A percentile compares a stretch with the other conserved stretches of the same genome.
phyloP scores from a whole-genome alignment of 441 rosid species.

The Populus hybrid region DNA sequence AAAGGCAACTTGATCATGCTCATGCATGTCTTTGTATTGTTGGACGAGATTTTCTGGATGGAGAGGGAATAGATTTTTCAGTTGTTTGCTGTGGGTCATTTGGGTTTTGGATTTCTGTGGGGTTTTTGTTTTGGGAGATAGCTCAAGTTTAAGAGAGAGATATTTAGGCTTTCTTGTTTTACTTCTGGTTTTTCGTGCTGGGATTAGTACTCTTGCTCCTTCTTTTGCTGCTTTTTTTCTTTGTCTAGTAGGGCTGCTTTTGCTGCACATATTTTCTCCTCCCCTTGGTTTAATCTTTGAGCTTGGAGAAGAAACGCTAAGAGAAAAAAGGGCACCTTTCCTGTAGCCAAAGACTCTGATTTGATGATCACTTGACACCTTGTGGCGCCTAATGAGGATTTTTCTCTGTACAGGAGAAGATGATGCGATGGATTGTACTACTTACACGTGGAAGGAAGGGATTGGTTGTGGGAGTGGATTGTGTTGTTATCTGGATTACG shows the following conservation, averaged over 20 bases:
- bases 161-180: conserved; percentile 64
- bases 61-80: conserved; percentile 44
- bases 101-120: conserved; percentile 5
- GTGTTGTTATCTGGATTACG: conserved; percentile 56
- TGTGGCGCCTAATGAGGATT: not conserved
- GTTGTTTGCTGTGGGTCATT: conserved; percentile 15
- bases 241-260: conserved; percentile 7
- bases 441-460: conserved; percentile 34
- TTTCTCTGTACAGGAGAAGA: not conserved
- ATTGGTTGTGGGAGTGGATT: conserved; percentile 43
- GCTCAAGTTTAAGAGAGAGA: conserved; percentile 50
- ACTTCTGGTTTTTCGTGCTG: conserved; percentile 46
- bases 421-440: conserved; percentile 17
- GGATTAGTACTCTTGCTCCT: conserved; percentile 9
- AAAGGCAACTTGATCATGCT: conserved; percentile 40
- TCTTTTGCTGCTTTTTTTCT: conserved; percentile 20
- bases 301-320: not conserved
- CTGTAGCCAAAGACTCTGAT: not conserved
- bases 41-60: conserved; percentile 34
- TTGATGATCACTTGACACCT: not conserved
- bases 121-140: conserved; percentile 12
- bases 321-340: not conserved
- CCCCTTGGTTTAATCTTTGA: not conserved
- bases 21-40: conserved; percentile 22
- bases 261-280: conserved; percentile 25